phyloP scores from a whole-genome alignment of 768 basidiomycete species.

The Neoboletus subvelutipes region DNA sequence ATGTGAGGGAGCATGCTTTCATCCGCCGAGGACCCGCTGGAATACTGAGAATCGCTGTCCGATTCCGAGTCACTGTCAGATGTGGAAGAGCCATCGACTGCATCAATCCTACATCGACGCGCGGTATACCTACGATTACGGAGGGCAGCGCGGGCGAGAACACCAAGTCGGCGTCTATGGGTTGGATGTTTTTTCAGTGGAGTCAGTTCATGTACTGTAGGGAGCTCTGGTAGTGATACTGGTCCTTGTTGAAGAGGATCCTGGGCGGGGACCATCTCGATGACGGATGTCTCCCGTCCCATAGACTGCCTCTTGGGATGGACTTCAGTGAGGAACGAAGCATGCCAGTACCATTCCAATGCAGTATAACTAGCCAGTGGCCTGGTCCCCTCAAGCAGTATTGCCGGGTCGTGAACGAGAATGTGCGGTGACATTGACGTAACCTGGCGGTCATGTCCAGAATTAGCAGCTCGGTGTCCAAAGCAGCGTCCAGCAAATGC shows the following conservation, averaged over 20 bases:
- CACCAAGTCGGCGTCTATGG: conserved; percentile 12
- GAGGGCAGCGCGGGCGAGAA: conserved; percentile 22
- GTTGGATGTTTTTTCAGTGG: not conserved
- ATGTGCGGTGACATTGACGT: not conserved
- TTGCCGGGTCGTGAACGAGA: not conserved
- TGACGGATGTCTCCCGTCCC: not conserved
- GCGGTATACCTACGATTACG: conserved; percentile 16
- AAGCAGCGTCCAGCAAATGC: not conserved
- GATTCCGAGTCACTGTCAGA: conserved; percentile 19
- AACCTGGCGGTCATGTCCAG: not conserved
- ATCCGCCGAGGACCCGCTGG: conserved; percentile 21
- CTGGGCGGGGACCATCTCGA: not conserved
- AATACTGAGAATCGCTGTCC: conserved; percentile 21
- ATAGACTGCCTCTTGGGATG: not conserved
- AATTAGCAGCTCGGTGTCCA: not conserved
- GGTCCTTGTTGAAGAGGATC: not conserved
- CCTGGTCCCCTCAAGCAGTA: conserved; percentile 1
- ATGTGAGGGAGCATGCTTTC: conserved; percentile 24
- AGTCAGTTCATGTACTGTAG: not conserved
- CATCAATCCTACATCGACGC: not conserved
- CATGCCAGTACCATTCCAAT: not conserved
- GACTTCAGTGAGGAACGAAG: conserved; percentile 1
- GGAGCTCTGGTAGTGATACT: not conserved
- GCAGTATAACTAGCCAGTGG: conserved; percentile 5
- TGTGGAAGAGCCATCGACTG: conserved; percentile 4